Conservation (phyloP, 352 stramenopile genomes). For the Phytophthora palmivora region DNA sequence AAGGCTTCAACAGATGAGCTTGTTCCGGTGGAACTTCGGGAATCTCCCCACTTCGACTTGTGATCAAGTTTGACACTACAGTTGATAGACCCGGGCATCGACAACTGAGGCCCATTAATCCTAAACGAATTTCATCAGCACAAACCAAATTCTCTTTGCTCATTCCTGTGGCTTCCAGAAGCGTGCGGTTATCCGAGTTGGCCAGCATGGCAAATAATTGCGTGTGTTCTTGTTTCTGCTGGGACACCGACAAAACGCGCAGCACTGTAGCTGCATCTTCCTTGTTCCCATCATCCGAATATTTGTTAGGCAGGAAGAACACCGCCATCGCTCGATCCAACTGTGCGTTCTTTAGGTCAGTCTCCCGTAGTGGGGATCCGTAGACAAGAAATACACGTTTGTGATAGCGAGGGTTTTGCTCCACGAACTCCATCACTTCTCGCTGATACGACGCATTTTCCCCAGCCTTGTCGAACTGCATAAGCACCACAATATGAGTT, state of each 20-base stretch:
- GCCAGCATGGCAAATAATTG: constrained; percentile 87
- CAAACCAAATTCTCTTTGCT: constrained; percentile 80
- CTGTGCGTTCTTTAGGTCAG: constrained; percentile 66
- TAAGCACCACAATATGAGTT: constrained; percentile 83
- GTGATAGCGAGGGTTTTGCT: constrained; percentile 70
- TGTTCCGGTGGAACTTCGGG: constrained; percentile 25
- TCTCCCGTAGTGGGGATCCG: constrained; percentile 64
- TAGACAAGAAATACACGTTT: constrained; percentile 87
- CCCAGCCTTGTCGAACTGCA: constrained; percentile 73
- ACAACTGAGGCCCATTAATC: constrained; percentile 88
- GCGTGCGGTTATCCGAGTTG: constrained; percentile 82
- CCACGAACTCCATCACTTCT: constrained; percentile 73
- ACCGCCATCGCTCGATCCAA: constrained; percentile 75
- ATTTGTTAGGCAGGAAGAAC: constrained; percentile 89
- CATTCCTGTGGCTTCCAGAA: constrained; percentile 80
- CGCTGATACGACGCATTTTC: constrained; percentile 59
- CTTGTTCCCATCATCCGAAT: constrained; percentile 77
- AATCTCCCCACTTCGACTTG: constrained; percentile 65
- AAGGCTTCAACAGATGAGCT: constrained; percentile 42
- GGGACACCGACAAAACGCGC: constrained; percentile 77
- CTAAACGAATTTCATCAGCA: constrained; percentile 79
- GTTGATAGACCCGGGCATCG: constrained; percentile 83
- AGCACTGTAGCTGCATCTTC: constrained; percentile 86
- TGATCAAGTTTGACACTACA: constrained; percentile 87
- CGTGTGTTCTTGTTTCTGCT: constrained; percentile 67